Percentiles rank a stretch among this genome's conserved stretches.
Conservation (phyloP, 2,329 filamentous ascomycete genomes). For the Colletotrichum sp. region DNA sequence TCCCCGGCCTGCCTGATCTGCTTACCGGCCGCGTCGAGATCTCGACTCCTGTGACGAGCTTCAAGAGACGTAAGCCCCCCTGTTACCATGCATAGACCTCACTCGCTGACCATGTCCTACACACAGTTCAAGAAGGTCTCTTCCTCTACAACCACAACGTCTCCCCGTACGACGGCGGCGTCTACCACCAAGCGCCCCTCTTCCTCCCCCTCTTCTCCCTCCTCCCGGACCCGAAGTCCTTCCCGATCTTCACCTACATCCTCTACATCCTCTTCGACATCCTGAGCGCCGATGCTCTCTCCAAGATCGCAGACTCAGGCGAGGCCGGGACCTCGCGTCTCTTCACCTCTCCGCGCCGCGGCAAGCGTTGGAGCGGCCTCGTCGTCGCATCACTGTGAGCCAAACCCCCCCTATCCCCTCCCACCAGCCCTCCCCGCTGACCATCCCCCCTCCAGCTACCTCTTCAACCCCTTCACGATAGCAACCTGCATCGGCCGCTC, state of each 20-base stretch:
- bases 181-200: conserved; percentile 81
- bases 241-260: conserved; percentile 77
- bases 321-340: conserved; percentile 76
- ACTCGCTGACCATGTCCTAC: neutral
- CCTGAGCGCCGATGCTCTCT: conserved; percentile 79
- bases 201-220: conserved; percentile 91
- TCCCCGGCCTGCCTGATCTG: conserved; percentile 83
- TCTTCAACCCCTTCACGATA: conserved; percentile 95
- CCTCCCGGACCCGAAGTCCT: conserved; percentile 71
- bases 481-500: conserved; percentile 89
- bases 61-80: conserved; percentile 81
- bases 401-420: neutral
- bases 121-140: conserved; percentile 88
- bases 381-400: conserved; percentile 80
- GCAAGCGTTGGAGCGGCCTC: conserved; percentile 75
- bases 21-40: conserved; percentile 93
- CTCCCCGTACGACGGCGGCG: conserved; percentile 95
- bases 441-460: conserved; percentile 63
- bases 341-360: conserved; percentile 80
- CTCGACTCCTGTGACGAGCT: conserved; percentile 95
- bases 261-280: conserved; percentile 85
- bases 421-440: conserved; percentile 81
- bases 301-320: conserved; percentile 80
- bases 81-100: neutral
- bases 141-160: conserved; percentile 97